Evolutionary conservation across 2,329 filamentous ascomycete species (phyloP), one percentile per base, ranked within the genome.

Genomic region (Aspergillus phoenicis): DNA sequence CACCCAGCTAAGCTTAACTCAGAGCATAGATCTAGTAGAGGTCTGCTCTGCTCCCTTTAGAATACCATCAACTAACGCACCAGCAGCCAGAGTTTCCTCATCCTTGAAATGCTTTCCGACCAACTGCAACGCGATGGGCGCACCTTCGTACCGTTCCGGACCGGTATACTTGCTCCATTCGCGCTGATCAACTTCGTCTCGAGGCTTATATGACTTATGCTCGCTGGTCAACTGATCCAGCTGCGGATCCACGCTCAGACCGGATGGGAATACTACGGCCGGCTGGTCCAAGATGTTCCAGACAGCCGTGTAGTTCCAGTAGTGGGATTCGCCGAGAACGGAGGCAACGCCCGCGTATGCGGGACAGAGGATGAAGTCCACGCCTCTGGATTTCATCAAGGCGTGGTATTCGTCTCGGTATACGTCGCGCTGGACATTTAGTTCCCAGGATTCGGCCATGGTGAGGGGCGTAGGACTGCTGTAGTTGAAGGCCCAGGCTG

Each of bases 121-220:
- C 36, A 86, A 72, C 67, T 86, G 84, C 17, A 87, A 63, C 0
- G 79, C 80, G 8, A 86, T 77, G 0, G 84, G 83, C 6, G 82
- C 72, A 0, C 73, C 73, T 36, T 78, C 72, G 57, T 73, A 77
- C n/a, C 66, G 62, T 57, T 70, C 68, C 1, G 73, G 71, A 5
- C 63, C 59, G 5, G 64, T 56, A 52, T 75, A 76, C 60, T 73
- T 73, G 39, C 52, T 61, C 73, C 73, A 76, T 56, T 76, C 73
- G 3, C 69, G 61, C 56, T 68, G 70, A 56, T 76, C 73, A 17
- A 66, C 64, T 39, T 67, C 69, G 30, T 61, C 67, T 5, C 69
- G 64, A 1, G 71, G 68, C 26, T 58, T 53, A 61, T 70, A 74
- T 20, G 26, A 51, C 33, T 28, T 57, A 47, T 70, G 70, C 26